Evolutionary conservation across 2,329 filamentous ascomycete genomes (phyloP), one percentile per base, ranked within the genome.

Genomic region (Sporothrix mexicana): DNA sequence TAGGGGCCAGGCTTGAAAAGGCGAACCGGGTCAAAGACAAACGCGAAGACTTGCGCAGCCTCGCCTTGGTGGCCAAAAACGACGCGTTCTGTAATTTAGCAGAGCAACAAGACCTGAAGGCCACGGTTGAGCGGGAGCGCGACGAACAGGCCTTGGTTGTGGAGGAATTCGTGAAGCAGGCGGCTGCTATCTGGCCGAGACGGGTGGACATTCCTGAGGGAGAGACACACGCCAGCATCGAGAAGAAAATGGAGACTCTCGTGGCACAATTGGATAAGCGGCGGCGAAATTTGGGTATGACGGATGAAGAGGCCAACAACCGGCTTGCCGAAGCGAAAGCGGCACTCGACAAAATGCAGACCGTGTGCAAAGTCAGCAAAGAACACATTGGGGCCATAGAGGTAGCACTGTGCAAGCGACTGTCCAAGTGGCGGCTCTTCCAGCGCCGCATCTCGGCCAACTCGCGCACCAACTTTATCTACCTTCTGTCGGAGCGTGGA

Each of bases 401-500:
- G 77, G 78, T 85, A 45, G 89, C 94, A 0, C 88, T 97, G 55
- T 82, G 84, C 10, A 84, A 91, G 72, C 93, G 96, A 17, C 87
- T 93, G 72, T 83, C 86, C 41, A 90, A 94, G 77, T 99, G 94
- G 92, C 86, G 89, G 72, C 85, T 88, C 69, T 98, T 99, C 81
- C 92, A 95, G 77, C 88, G 90, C 36, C 89, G 91, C 77, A 98
- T 99, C 78, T 95, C 94, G 51, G 89, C 92, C n/a, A 90, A 92
- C 72, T 93, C 96, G 62, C 91, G 94, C 68, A 91, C 92, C 70
- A 93, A 93, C 74, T 99, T 99, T 82, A 91, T 89, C 70, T 97
- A 96, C 79, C 87, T 98, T 15, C 88, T 99, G 73, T 93, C 91
- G 78, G 95, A 98, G 82, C 91, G 96, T 78, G 91, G 92, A 25